Base-by-base conservation (phyloP, 441 rosid genomes). In the Caryocar brasiliense region DNA sequence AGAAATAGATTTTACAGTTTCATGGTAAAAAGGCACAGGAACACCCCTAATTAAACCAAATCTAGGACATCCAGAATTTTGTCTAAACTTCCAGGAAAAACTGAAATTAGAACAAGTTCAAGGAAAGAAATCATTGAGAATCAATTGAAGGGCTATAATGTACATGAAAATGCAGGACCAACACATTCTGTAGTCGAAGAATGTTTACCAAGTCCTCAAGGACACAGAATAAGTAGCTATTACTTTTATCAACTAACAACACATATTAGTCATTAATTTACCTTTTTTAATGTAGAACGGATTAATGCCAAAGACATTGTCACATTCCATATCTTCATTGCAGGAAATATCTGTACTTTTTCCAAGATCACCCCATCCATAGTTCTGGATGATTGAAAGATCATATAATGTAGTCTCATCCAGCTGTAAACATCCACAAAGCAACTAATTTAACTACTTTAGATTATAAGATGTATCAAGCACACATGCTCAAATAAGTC, bases 251-350 rank as follows among this genome's bases (percentile, higher is more conserved):
- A 4, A 32, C 9, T 15, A 33, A 42, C 40, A 49, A 37, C n/a
- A 19, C 25, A 49, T 32, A 27, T 13, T 7, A 34, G 26, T 30
- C 6, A 28, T 54, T 23, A 54, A 34, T 47, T 64, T 61, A 85
- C 99, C 97, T 82, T 73, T 82, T 55, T 72, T 73, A 60, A 93
- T 77, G 76, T 70, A 89, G 65, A 93, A 93, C 4, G 97, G 97
- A 57, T 71, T 42, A 17, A 93, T 74, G 56, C 96, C 88, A 48
- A 86, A 93, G 69, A 60, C 35, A 47, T 74, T 62, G 40, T 76
- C 84, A 53, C 59, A 56, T 14, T 66, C 68, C 79, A 71, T 77
- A 65, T 72, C 74, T 60, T 70, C 67, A 51, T 57, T 56, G 62
- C 65, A 51, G 34, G 71, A 65, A 34, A 51, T 40, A 45, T 63